A percentile compares a stretch with the other conserved stretches of the same genome.
phyloP scores from a whole-genome alignment of 352 stramenopile genomes.

The Albugo laibachii region DNA sequence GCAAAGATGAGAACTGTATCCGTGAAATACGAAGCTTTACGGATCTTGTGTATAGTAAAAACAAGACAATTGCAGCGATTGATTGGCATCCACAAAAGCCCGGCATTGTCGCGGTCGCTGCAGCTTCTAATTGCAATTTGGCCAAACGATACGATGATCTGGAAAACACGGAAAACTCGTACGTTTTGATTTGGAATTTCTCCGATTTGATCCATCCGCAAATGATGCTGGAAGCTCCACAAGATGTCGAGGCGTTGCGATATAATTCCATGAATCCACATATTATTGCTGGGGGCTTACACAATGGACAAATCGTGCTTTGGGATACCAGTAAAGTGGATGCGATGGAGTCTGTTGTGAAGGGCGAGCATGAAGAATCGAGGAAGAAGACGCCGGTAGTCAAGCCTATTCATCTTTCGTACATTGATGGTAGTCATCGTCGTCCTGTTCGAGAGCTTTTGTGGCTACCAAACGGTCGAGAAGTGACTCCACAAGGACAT shows the following conservation, averaged over 20 bases:
- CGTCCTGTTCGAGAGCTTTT: constrained; percentile 72
- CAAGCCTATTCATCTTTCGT: constrained; percentile 59
- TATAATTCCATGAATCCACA: constrained; percentile 80
- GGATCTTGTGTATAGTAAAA: constrained; percentile 87
- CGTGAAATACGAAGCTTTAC: constrained; percentile 85
- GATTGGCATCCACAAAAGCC: constrained; percentile 84
- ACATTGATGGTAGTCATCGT: constrained; percentile 75
- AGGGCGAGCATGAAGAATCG: constrained; percentile 18
- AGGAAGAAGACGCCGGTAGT: constrained; percentile 42
- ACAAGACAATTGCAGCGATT: constrained; percentile 73
- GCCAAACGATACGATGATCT: constrained; percentile 59
- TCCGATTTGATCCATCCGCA: constrained; percentile 85
- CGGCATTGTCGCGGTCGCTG: constrained; percentile 73
- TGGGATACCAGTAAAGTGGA: constrained; percentile 82
- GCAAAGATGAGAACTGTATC: constrained; percentile 79
- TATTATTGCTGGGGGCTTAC: constrained; percentile 56
- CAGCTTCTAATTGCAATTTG: constrained; percentile 73
- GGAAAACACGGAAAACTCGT: constrained; percentile 67
- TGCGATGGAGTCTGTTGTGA: constrained; percentile 30
- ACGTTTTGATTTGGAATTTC: constrained; percentile 89
- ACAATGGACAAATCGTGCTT: constrained; percentile 81
- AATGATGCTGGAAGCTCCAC: constrained; percentile 81
- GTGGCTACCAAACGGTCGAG: constrained; percentile 66
- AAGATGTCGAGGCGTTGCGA: constrained; percentile 75
- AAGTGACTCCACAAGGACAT: constrained; percentile 81